Evolutionary conservation across 176 grass and related monocot species (phyloP), one percentile per base, ranked within the genome.

Genomic region (Neostapfia colusana): DNA sequence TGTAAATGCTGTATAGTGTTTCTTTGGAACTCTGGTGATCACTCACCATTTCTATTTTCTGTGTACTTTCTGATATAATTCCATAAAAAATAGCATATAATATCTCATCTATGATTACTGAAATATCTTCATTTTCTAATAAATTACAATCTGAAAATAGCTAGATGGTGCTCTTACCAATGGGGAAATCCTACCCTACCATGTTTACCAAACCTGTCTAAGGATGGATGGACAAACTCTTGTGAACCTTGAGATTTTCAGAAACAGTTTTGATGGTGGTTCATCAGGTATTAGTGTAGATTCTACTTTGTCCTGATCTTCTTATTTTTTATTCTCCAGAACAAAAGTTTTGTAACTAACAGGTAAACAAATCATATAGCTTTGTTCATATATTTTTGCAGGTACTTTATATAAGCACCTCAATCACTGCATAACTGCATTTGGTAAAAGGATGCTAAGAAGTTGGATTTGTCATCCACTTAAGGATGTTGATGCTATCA

Each of bases 181-280:
- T 73, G 95, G 95, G 12, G 91, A 92, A 59, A 74, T 97, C 61
- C 84, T 91, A 69, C 79, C 95, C 63, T 93, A 97, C 77, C 85
- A 88, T 39, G 86, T 97, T 28, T 97, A 97, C 64, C 89, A 82
- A 91, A 88, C 87, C 60, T 97, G 84, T 77, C 77, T 97, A 75
- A 97, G 89, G 82, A 93, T 97, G 95, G 91, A 93, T 69, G 95
- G 95, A 43, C 95, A 97, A 65, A 93, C 95, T 55, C 95, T 97
- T 49, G 82, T 93, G 61, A 97, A 97, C 88, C 95, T 97, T 72
- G 95, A 97, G 81, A 89, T 97, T 79, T 97, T 97, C 82, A 81
- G 69, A 69, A 97, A 97, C 66, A 97, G 69, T 77, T 79, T 79
- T 78, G 91, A 97, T 76, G 91, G 91, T 27, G 84, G 95, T 36